Percentiles rank a stretch among this genome's conserved stretches.
These are phyloP conservation scores for Pseudogymnoascus sp. DNA, from an alignment of 2,329 filamentous ascomycete genomes.

Conservation along the genomic window DNA sequence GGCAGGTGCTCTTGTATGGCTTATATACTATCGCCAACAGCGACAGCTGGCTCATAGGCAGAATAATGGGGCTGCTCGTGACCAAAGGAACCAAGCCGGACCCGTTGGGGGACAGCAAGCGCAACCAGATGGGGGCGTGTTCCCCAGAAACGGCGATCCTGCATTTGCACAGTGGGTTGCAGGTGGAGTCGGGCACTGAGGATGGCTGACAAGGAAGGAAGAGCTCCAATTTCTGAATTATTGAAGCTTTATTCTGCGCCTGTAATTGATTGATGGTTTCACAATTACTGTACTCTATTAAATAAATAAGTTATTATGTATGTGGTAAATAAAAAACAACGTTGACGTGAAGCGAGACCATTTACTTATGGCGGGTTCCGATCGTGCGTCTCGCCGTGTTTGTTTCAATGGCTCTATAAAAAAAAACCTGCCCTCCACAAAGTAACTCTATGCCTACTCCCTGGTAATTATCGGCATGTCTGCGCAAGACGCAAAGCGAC, in stretches of 20 bases:
- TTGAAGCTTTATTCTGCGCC: not conserved
- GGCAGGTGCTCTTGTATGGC: slow-evolving; percentile 62
- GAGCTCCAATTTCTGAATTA: not conserved
- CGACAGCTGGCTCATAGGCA: slow-evolving; percentile 51
- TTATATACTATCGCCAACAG: slow-evolving; percentile 76
- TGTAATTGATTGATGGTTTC: not conserved
- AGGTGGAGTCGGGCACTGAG: slow-evolving; percentile 57
- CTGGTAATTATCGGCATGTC: slow-evolving; percentile 33
- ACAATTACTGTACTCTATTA: not conserved
- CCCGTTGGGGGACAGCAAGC: slow-evolving; percentile 22
- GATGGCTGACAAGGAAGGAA: not conserved
- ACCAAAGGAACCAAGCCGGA: slow-evolving; percentile 24
- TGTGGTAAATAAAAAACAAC: not conserved
- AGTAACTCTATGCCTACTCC: slow-evolving; percentile 16
- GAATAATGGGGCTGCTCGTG: slow-evolving; percentile 33
- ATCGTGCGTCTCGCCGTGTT: not conserved
- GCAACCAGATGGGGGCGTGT: slow-evolving; percentile 45
- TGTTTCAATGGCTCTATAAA: slow-evolving; percentile 8
- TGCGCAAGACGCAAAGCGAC: slow-evolving; percentile 52
- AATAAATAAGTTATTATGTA: not conserved
- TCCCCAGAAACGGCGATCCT: slow-evolving; percentile 60
- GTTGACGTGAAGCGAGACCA: not conserved
- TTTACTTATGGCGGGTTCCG: not conserved
- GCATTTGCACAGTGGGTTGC: slow-evolving; percentile 57
- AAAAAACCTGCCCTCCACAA: slow-evolving; percentile 21